Evolutionary conservation across 1,139 yeast genomes (phyloP).

Genomic region (Kodamaea fungicola): DNA sequence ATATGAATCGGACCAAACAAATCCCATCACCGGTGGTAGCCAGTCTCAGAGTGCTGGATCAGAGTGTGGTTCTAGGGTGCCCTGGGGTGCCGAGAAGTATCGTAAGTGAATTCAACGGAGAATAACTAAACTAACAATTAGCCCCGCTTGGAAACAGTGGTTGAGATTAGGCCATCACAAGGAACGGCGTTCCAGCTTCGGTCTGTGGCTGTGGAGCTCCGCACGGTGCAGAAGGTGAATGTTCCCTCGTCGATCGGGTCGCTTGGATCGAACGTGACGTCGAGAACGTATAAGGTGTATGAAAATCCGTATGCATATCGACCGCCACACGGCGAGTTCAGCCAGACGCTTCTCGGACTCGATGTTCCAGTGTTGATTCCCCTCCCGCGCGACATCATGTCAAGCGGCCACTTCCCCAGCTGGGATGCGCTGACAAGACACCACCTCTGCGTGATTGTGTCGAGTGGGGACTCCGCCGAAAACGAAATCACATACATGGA

Average conservation of each 20-base stretch:
- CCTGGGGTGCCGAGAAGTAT: constrained; percentile 62
- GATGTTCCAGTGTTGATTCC: constrained; percentile 61
- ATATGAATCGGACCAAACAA: constrained; percentile 13
- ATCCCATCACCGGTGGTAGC: constrained; percentile 28
- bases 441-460: constrained; percentile 30
- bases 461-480: constrained; percentile 30
- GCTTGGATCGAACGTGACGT: constrained; percentile 25
- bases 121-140: constrained; percentile 10
- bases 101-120: constrained; percentile 19
- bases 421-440: constrained; percentile 43
- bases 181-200: constrained; percentile 39
- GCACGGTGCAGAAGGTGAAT: constrained; percentile 37
- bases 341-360: constrained; percentile 44
- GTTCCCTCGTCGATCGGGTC: constrained; percentile 42
- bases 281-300: constrained; percentile 32
- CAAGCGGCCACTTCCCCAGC: constrained; percentile 37
- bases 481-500: constrained; percentile 32
- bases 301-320: constrained; percentile 35
- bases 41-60: constrained; percentile 43
- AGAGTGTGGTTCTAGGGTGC: constrained; percentile 53
- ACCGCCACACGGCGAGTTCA: constrained; percentile 36
- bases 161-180: constrained; percentile 36
- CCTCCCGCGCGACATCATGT: constrained; percentile 50
- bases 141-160: constrained; percentile 45
- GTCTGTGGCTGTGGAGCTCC: constrained; percentile 34